Evolutionary conservation across 345 rosid genomes (phyloP).

Genomic region (Salix brachista): DNA sequence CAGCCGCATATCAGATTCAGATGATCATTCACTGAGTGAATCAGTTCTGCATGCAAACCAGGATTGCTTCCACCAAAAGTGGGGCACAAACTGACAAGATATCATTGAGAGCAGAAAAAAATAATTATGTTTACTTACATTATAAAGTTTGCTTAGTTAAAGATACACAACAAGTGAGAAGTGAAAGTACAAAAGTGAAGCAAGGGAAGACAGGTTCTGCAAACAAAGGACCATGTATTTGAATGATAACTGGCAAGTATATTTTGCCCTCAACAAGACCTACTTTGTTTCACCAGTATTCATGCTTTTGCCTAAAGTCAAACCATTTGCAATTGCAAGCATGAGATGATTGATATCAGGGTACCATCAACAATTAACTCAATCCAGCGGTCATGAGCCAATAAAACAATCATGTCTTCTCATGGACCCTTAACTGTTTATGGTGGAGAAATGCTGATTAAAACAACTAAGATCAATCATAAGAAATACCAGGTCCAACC

Average conservation of each 20-base stretch:
- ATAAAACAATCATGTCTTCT: not conserved
- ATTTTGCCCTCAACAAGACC: not conserved
- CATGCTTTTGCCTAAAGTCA: not conserved
- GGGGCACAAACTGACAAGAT: constrained; percentile 55
- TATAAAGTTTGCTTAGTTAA: not conserved
- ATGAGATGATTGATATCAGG: not conserved
- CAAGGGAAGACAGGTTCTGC: not conserved
- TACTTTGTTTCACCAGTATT: not conserved
- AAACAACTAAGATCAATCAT: not conserved
- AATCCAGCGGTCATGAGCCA: not conserved
- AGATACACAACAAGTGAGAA: not conserved
- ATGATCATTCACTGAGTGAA: constrained; percentile 74
- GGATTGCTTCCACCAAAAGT: constrained; percentile 93
- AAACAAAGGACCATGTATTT: not conserved
- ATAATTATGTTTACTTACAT: not conserved
- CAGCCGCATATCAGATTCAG: constrained; percentile 78
- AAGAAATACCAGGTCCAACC: not conserved
- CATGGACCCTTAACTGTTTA: not conserved
- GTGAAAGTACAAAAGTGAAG: not conserved
- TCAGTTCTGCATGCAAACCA: constrained; percentile 66
- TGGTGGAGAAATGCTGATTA: not conserved
- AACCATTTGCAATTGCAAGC: not conserved
- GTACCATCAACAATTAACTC: not conserved
- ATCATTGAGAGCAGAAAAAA: not conserved
- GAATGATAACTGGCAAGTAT: not conserved